Percentiles rank a stretch among this genome's conserved stretches.
phyloP scores from a whole-genome alignment of 768 basidiomycete genomes.

The Cystobasidium tubakii region DNA sequence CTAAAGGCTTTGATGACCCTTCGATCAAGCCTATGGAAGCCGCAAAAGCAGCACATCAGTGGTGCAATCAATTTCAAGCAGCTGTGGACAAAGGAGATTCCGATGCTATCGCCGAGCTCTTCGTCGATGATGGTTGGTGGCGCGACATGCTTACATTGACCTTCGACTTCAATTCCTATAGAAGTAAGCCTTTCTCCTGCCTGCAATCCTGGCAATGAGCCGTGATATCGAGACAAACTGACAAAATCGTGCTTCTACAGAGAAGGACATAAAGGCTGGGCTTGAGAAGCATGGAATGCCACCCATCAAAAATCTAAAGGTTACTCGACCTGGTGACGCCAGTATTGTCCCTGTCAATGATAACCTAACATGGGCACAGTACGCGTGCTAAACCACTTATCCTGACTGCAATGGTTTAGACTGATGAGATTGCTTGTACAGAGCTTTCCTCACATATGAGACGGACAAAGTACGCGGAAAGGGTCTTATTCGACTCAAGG shows the following conservation, averaged over 20 bases:
- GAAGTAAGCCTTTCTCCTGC: neutral
- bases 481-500: constrained; percentile 43
- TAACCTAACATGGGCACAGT: constrained; percentile 41
- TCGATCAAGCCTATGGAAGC: constrained; percentile 35
- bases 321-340: constrained; percentile 37
- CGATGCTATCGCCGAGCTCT: constrained; percentile 40
- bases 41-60: constrained; percentile 31
- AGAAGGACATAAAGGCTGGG: constrained; percentile 40
- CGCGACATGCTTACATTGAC: constrained; percentile 43
- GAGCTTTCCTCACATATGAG: constrained; percentile 44
- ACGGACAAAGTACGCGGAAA: constrained; percentile 40
- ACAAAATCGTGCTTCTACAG: constrained; percentile 15
- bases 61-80: constrained; percentile 31
- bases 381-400: no score
- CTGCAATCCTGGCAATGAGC: no score
- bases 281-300: constrained; percentile 41
- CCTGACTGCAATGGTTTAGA: no score
- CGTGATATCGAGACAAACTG: no score
- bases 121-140: constrained; percentile 43
- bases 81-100: constrained; percentile 37
- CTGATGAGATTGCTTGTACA: neutral
- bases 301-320: constrained; percentile 29
- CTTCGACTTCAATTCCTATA: constrained; percentile 43
- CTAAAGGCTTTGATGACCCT: constrained; percentile 34
- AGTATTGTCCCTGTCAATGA: constrained; percentile 40